A percentile compares a stretch with the other conserved stretches of the same genome.
Conservation (phyloP, 1,284 basidiomycete species). For the Schizopora paradoxa region DNA sequence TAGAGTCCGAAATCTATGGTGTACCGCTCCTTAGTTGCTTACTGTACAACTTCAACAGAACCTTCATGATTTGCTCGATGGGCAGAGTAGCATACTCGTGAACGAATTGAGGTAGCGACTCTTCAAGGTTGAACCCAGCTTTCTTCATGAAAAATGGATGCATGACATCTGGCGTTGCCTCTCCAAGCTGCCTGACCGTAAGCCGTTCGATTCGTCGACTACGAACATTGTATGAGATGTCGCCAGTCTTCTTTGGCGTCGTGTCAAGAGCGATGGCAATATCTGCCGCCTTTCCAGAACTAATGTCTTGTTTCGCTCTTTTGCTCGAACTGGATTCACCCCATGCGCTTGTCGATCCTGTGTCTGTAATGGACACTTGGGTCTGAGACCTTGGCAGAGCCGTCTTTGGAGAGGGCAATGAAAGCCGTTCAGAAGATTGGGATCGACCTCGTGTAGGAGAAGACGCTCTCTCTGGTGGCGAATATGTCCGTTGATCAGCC, state of each 20-base stretch:
- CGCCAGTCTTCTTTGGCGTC: constrained; percentile 25
- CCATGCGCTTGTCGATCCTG: neutral
- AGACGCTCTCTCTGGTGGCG: constrained; percentile 9
- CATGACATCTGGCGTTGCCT: constrained; percentile 85
- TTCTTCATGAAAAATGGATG: constrained; percentile 82
- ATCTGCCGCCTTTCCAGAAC: neutral
- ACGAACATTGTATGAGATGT: constrained; percentile 46
- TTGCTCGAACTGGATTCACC: too few species aligned
- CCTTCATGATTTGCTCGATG: constrained; percentile 82
- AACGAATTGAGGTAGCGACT: constrained; percentile 78
- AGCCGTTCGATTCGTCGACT: constrained; percentile 63
- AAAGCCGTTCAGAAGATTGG: neutral
- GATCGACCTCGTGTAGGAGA: constrained; percentile 5
- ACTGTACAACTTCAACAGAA: constrained; percentile 74
- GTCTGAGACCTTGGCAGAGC: neutral
- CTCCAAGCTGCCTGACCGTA: constrained; percentile 79
- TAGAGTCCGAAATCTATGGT: too few species aligned
- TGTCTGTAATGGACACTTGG: neutral
- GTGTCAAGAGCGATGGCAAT: constrained; percentile 3
- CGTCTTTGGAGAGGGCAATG: constrained; percentile 3
- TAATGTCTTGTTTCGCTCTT: neutral
- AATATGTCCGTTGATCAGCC: constrained; percentile 4
- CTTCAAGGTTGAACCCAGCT: constrained; percentile 75
- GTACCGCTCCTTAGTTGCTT: constrained; percentile 51
- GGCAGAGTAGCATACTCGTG: constrained; percentile 83